Evolutionary conservation across 1,139 yeast genomes (phyloP), one percentile per base, ranked within the genome.

Genomic region (Scheffersomyces illinoinensis): DNA sequence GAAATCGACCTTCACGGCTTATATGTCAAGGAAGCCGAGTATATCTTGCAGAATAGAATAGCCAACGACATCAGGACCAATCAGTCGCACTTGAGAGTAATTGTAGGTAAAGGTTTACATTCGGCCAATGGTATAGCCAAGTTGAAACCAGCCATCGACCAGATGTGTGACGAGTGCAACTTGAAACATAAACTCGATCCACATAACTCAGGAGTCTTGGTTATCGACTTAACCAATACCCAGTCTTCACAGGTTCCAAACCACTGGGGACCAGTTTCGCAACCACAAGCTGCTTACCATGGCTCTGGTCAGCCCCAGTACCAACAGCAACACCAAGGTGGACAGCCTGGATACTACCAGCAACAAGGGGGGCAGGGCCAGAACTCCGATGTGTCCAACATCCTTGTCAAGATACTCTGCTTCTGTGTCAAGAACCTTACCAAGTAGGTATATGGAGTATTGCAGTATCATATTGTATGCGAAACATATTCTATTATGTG

Each of bases 1-100:
- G 98, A 95, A 74, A 92, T 95, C 62, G 98, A 95, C 74, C 81
- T 95, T 60, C 99, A 95, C 72, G 99, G 99, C 0, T 79, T 95
- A 50, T 93, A 82, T 66, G 96, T 93, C 47, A 90, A 89, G 72
- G 98, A 95, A 76, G 98, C 98, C 4, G 86, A 87, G 62, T 89
- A 85, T 71, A 85, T 90, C 56, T 79, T 93, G 65, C 91, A 89
- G 66, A 85, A 84, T 61, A 82, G 98, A 59, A 84, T 95, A 56
- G 81, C 84, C n/a, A 87, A 87, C 46, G 91, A 88, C 58, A 79
- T 85, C 20, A 75, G 79, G 53, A 83, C 91, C 53, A 79, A 85
- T 61, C 96, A 92, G 69, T 68, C 72, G 49, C 80, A 78, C 56
- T 71, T 86, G 58, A 76, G 82, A 60, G 91, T 91, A 20, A 93